Evolutionary conservation across 2,329 filamentous ascomycete genomes (phyloP), one percentile per base, ranked within the genome.

Genomic region (Knufia petricola): DNA sequence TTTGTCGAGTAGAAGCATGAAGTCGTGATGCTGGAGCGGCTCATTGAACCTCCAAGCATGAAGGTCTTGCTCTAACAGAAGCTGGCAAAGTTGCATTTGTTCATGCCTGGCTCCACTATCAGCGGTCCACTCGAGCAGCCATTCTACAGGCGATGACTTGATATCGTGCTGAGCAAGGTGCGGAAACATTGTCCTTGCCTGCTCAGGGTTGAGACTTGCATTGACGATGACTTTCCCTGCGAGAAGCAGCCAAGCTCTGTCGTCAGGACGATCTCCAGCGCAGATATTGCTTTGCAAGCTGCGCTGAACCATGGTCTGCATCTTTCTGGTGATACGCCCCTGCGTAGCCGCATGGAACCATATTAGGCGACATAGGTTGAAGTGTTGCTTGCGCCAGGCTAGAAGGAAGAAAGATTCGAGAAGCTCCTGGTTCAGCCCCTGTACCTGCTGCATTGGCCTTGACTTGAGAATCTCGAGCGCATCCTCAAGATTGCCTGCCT

Each of bases 191-290:
- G 2, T 41, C 9, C 19, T 21, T 20, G 37, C 26, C 10, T 19
- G 13, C 8, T 24, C n/a, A 3, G 26, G n/a, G 19, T 19, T 24
- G 13, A 48, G 23, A 40, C 40, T 24, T 8, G 13, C 26, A 19
- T 31, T 36, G 31, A 46, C n/a, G n/a, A 48, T 48, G n/a, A 41
- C 19, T 21, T 40, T 48, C 9, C 34, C 45, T 28, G 45, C 45
- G 8, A 32, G 26, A 10, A 28, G 24, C 7, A 28, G 9, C 37
- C 37, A 41, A 2, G 13, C 10, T n/a, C 19, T 3, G 17, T 17
- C 19, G 6, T 26, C 26, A 7, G 20, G 10, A 21, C 40, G 15
- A n/a, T 12, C 31, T 9, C 6, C 10, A 6, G n/a, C 4, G 17
- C 13, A 12, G 12, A 21, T 20, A 15, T 36, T 46, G 10, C 6